Base-by-base conservation (phyloP, 306 rosid species). In the Castanospermum australe region DNA sequence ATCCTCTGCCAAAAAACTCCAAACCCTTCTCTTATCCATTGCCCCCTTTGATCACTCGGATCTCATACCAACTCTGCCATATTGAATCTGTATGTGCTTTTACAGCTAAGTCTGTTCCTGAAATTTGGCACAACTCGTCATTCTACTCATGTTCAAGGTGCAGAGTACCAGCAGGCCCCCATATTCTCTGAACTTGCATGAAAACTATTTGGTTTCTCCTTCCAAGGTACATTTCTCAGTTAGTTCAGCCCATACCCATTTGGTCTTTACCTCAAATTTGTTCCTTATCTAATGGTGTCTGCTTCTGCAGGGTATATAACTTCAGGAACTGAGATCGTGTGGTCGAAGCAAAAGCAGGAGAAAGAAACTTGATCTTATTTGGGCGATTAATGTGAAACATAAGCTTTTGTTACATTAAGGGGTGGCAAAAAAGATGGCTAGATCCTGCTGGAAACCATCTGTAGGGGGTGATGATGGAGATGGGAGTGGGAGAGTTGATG, bases 31-130 rank as follows among this genome's bases (percentile, higher is more conserved):
- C 91, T 85, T 87, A 88, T 92, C 89, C 89, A 74, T 79, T 82
- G 83, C 83, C 76, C 84, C 73, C 81, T 79, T 78, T 82, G 87
- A 87, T 85, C 87, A 63, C 86, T 83, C 20, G 71, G 88, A 91
- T 90, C 82, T 52, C 18, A 79, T 88, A 87, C 92, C 85, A 86
- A 67, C 87, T 79, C 98, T 91, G 97, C 84, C 87, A 90, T 82
- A 83, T 71, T 75, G 47, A 78, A 74, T 28, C 82, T 73, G 42
- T 84, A 74, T 75, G 73, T 89, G 81, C 87, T 89, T 89, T 88
- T 88, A 82, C 98, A 90, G 96, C 94, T 94, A 87, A 33, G 76
- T 79, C 72, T 88, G 94, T 86, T 86, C 76, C 89, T 80, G 61
- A 81, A 60, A 82, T 55, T 82, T 84, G 90, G 24, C 90, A 86